Evolutionary conservation across 495 filamentous ascomycete genomes (phyloP).

Genomic region (Aspergillus carlsbadensis): DNA sequence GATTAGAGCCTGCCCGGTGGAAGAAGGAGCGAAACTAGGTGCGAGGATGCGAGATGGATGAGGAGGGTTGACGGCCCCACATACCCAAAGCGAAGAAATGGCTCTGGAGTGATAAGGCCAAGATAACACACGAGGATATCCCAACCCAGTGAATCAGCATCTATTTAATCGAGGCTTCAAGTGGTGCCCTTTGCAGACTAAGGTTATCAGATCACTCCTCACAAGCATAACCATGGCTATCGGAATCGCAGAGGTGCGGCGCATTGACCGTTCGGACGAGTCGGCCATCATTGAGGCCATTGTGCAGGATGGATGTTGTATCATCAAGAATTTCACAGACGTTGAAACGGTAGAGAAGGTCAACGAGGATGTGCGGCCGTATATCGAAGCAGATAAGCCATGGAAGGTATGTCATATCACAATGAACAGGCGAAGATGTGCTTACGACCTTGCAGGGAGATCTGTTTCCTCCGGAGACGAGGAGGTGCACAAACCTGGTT

Average conservation of each 20-base stretch:
- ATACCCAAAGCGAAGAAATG: background rate
- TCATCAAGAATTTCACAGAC: constrained; percentile 22
- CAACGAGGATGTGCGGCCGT: constrained; percentile 15
- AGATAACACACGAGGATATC: background rate
- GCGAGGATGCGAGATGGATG: background rate
- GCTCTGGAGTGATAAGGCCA: background rate
- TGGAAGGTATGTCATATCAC: constrained; percentile 14
- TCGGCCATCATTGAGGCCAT: constrained; percentile 12
- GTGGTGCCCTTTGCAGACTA: background rate
- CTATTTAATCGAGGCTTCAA: constrained; percentile 1
- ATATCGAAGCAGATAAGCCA: constrained; percentile 19
- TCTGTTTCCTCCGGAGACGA: constrained; percentile 25
- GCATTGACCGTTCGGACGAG: constrained; percentile 11
- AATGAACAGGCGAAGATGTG: background rate
- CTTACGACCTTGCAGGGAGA: constrained; percentile 12
- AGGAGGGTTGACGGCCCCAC: constrained; percentile 4
- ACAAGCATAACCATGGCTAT: constrained; percentile 9
- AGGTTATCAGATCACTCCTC: background rate
- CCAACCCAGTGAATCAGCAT: background rate
- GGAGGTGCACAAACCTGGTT: constrained; percentile 20
- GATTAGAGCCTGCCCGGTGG: background rate
- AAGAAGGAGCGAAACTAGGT: background rate
- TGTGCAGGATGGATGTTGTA: constrained; percentile 17
- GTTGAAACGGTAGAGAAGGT: constrained; percentile 4
- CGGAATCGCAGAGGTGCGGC: constrained; percentile 6